These are phyloP conservation scores for Kwoniella newhampshirensis DNA, from an alignment of 768 basidiomycete species.

Conservation along the genomic window DNA sequence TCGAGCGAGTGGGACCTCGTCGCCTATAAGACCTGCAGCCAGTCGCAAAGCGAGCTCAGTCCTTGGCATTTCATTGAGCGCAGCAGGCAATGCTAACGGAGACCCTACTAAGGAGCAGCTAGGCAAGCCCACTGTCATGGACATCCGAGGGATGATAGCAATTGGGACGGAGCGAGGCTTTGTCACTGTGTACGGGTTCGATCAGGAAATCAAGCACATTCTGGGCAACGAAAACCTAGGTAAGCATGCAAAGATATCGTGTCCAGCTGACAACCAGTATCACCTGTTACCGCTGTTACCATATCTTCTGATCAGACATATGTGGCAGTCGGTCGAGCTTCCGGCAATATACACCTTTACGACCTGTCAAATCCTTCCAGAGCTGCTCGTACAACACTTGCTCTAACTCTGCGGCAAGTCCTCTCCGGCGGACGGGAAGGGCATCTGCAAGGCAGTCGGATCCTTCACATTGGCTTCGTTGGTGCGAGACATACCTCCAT, in stretches of 20 bases:
- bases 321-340: slow-evolving; percentile 80
- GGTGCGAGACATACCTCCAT: slow-evolving; percentile 90
- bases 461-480: slow-evolving; percentile 75
- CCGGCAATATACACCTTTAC: slow-evolving; percentile 82
- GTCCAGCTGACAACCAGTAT: neutral
- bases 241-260: slow-evolving; percentile 50
- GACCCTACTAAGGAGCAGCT: slow-evolving; percentile 22
- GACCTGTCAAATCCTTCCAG: slow-evolving; percentile 68
- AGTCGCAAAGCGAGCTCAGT: slow-evolving; percentile 2
- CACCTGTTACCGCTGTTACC: slow-evolving; percentile 58
- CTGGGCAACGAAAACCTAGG: slow-evolving; percentile 71
- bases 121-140: slow-evolving; percentile 75
- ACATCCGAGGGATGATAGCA: slow-evolving; percentile 83
- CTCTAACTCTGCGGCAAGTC: slow-evolving; percentile 37
- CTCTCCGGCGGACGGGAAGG: slow-evolving; percentile 78
- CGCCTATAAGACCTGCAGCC: slow-evolving; percentile 4
- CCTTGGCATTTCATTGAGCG: neutral
- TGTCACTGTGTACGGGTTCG: slow-evolving; percentile 83
- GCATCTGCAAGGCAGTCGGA: slow-evolving; percentile 71
- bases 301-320: slow-evolving; percentile 93
- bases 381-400: slow-evolving; percentile 66
- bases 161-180: slow-evolving; percentile 79
- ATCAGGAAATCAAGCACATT: slow-evolving; percentile 74
- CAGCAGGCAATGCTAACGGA: neutral
- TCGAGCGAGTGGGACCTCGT: slow-evolving; percentile 2